Conservation (phyloP, 2,329 filamentous ascomycete genomes). For the Zopfia rhizophila region DNA sequence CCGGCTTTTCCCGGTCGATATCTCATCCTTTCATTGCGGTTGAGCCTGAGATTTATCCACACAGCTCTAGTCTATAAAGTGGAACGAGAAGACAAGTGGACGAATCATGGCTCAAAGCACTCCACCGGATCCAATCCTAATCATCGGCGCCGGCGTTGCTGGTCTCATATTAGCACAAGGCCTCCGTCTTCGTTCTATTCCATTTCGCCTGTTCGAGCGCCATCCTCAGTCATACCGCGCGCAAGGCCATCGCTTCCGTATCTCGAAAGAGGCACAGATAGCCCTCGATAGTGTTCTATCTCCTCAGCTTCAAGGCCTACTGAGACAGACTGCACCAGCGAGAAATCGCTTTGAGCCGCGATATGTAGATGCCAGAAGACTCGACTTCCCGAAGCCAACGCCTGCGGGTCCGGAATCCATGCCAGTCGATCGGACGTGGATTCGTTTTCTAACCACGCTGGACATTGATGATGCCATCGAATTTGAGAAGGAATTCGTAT, state of each 20-base stretch:
- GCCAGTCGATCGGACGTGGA: slow-evolving; percentile 44
- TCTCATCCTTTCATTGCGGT: too few species aligned
- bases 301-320: slow-evolving; percentile 13
- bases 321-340: slow-evolving; percentile 6
- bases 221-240: slow-evolving; percentile 8
- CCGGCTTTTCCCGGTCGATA: too few species aligned
- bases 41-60: too few species aligned
- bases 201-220: slow-evolving; percentile 25
- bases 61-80: too few species aligned
- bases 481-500: slow-evolving; percentile 44
- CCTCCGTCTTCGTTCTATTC: slow-evolving; percentile 17
- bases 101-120: slow-evolving; percentile 5
- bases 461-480: slow-evolving; percentile 38
- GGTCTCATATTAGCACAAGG: slow-evolving; percentile 25
- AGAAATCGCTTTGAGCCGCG: slow-evolving; percentile 18
- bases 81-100: too few species aligned
- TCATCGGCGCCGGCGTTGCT: slow-evolving; percentile 22
- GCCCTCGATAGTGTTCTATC: slow-evolving; percentile 11
- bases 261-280: slow-evolving; percentile 13
- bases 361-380: slow-evolving; percentile 18
- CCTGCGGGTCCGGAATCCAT: slow-evolving; percentile 11
- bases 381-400: slow-evolving; percentile 13
- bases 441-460: slow-evolving; percentile 37
- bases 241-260: slow-evolving; percentile 24
- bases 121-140: slow-evolving; percentile 16